phyloP scores from a whole-genome alignment of 208 protist genomes.

The Endotrypanum monterogeii region DNA sequence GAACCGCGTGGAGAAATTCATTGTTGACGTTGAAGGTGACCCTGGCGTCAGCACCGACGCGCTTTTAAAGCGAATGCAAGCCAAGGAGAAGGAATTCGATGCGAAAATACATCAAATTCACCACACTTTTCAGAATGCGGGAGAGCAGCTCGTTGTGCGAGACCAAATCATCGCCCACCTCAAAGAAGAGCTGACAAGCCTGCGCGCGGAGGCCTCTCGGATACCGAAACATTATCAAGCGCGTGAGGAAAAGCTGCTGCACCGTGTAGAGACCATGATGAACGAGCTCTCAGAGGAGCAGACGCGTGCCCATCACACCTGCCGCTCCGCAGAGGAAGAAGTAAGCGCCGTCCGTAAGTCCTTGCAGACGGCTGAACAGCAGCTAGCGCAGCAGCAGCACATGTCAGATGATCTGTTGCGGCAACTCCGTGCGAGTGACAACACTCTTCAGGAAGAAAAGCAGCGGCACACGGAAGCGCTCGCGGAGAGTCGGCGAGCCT shows the following conservation, averaged over 20 bases:
- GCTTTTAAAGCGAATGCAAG: constrained; percentile 48
- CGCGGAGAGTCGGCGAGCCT: constrained; percentile 28
- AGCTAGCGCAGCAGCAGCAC: constrained; percentile 30
- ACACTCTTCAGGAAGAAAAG: constrained; percentile 20
- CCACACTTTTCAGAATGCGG: constrained; percentile 68
- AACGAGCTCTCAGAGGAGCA: constrained; percentile 27
- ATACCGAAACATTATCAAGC: constrained; percentile 30
- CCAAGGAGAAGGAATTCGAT: constrained; percentile 78
- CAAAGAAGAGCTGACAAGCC: constrained; percentile 48
- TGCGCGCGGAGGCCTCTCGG: constrained; percentile 28
- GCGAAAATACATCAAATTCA: constrained; percentile 76
- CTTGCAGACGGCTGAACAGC: constrained; percentile 23
- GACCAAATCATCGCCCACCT: constrained; percentile 76
- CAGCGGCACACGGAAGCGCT: constrained; percentile 26
- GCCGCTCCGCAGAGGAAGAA: constrained; percentile 25
- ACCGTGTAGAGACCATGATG: constrained; percentile 31
- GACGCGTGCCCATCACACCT: constrained; percentile 6
- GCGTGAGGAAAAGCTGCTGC: constrained; percentile 28
- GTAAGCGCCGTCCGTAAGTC: constrained; percentile 20
- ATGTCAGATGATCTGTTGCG: constrained; percentile 24
- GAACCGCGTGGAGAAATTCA: neutral
- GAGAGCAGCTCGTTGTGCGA: constrained; percentile 58
- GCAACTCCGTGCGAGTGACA: constrained; percentile 28
- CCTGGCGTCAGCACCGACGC: constrained; percentile 34
- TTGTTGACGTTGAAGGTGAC: constrained; percentile 9